phyloP scores from a whole-genome alignment of 257 asterid species.

The Gentiana straminea region DNA sequence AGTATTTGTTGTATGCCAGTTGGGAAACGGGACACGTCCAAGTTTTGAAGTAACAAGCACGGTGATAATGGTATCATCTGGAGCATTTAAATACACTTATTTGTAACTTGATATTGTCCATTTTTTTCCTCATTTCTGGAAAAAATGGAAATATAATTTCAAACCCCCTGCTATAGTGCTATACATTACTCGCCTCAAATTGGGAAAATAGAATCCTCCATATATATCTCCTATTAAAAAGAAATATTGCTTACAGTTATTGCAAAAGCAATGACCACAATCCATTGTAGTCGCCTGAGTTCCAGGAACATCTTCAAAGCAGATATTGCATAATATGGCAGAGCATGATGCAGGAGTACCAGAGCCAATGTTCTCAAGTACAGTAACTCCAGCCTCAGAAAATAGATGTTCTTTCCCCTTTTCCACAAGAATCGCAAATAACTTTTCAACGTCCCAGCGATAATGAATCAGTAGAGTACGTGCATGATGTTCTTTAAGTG shows the following conservation, averaged over 20 bases:
- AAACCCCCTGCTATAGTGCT: too few relatives aligned
- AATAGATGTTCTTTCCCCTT: slow-evolving; percentile 70
- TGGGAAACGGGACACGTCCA: too few relatives aligned
- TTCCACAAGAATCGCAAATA: slow-evolving; percentile 66
- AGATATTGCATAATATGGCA: slow-evolving; percentile 44
- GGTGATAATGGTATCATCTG: too few relatives aligned
- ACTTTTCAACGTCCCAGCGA: slow-evolving; percentile 82
- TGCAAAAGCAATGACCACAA: slow-evolving; percentile 95
- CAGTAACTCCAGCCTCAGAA: slow-evolving; percentile 72
- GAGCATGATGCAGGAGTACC: slow-evolving; percentile 30
- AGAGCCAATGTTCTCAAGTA: slow-evolving; percentile 29
- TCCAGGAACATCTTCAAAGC: slow-evolving; percentile 66
- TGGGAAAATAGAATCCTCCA: too few relatives aligned
- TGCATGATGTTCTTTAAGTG: slow-evolving; percentile 85
- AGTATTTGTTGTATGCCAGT: too few relatives aligned
- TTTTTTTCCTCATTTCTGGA: too few relatives aligned
- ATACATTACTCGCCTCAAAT: too few relatives aligned
- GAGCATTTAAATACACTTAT: too few relatives aligned
- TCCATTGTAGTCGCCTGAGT: slow-evolving; percentile 64
- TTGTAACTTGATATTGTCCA: too few relatives aligned
- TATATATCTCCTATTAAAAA: background rate
- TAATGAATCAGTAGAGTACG: slow-evolving; percentile 85
- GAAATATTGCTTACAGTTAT: slow-evolving; percentile 49
- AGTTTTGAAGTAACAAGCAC: too few relatives aligned
- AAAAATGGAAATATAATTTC: too few relatives aligned